Conservation (phyloP, 2,329 filamentous ascomycete species). For the Sporothrix inflata region DNA sequence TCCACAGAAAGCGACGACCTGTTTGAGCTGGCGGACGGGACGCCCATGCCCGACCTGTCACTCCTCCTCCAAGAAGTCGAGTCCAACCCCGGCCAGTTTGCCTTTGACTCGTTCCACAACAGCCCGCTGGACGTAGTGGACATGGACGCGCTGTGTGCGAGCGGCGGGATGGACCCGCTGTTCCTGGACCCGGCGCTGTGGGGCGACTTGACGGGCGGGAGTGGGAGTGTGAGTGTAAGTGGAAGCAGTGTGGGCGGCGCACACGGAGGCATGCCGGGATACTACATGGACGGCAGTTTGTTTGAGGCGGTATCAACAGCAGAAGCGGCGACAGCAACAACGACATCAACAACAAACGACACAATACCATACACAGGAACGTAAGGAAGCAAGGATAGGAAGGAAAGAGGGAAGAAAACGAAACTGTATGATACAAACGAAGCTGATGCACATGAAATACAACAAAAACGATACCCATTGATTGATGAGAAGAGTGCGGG, state of each 20-base stretch:
- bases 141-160: constrained; percentile 14
- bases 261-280: background rate
- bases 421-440: constrained; percentile 1
- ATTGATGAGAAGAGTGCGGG: background rate
- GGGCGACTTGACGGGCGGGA: background rate
- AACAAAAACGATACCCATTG: background rate
- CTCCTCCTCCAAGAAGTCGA: background rate
- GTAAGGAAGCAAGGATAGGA: background rate
- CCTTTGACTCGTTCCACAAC: background rate
- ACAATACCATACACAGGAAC: background rate
- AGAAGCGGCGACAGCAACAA: background rate
- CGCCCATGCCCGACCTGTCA: background rate
- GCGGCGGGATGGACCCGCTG: constrained; percentile 3
- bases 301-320: background rate
- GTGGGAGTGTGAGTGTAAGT: background rate
- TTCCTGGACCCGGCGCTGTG: constrained; percentile 11
- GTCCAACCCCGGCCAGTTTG: background rate
- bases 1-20: background rate
- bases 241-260: background rate
- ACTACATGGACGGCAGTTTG: background rate
- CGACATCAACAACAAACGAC: background rate
- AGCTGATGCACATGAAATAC: background rate
- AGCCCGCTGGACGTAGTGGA: background rate
- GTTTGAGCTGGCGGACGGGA: constrained; percentile 1
- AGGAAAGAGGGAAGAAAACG: too few relatives aligned